These are phyloP conservation scores for Tulasnella sp. DNA, from an alignment of 768 basidiomycete species.

Conservation along the genomic window DNA sequence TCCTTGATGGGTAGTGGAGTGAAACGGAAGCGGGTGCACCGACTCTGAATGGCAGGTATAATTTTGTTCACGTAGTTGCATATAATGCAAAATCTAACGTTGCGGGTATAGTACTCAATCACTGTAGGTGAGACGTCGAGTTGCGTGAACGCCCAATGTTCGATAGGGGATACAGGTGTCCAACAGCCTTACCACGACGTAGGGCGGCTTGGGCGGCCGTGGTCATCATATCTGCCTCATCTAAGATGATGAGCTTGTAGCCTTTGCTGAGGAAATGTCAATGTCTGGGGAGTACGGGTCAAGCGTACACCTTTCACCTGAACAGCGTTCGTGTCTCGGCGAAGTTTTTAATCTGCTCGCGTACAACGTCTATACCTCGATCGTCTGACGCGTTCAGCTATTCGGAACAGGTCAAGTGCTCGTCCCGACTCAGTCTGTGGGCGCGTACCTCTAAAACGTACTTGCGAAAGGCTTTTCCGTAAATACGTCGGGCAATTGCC, in stretches of 20 bases:
- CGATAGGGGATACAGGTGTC: no score
- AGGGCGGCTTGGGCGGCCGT: constrained; percentile 93
- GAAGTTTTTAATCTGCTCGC: constrained; percentile 98
- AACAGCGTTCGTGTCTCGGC: constrained; percentile 83
- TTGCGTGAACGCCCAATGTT: no score
- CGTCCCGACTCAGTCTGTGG: neutral
- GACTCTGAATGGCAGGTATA: constrained; percentile 93
- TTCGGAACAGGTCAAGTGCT: neutral
- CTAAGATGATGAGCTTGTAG: constrained; percentile 94
- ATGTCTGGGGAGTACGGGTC: neutral
- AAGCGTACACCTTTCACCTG: constrained; percentile 23
- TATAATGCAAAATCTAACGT: constrained; percentile 98
- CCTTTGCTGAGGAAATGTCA: constrained; percentile 51
- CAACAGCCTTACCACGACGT: constrained; percentile 42
- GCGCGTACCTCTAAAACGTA: constrained; percentile 79
- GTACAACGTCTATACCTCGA: constrained; percentile 94
- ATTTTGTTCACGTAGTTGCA: constrained; percentile 99
- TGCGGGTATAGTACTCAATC: constrained; percentile 97
- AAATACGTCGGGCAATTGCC: constrained; percentile 89
- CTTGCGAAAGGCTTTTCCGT: constrained; percentile 72
- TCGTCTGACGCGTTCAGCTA: constrained; percentile 98
- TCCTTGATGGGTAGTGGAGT: constrained; percentile 78
- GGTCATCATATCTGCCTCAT: constrained; percentile 99
- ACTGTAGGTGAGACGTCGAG: constrained; percentile 31
- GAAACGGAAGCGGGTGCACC: constrained; percentile 95